Base-by-base conservation (phyloP, 2,329 filamentous ascomycete species). In the Metarhizium anisopliae region DNA sequence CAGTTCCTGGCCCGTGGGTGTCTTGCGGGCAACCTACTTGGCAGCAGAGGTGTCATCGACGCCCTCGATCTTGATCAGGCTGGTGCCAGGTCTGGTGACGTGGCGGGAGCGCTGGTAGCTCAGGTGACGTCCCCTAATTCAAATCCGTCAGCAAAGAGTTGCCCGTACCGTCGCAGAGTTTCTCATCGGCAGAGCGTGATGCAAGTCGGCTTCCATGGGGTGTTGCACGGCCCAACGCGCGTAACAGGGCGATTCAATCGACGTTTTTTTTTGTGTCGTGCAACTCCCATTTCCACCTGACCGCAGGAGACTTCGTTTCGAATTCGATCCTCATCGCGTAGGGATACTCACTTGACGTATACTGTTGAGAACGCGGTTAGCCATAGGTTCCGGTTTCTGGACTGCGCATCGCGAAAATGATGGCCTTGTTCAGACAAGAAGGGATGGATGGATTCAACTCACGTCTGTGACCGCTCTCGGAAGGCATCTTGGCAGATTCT, bases 41-140 rank as follows among this genome's bases (percentile, higher is more conserved):
- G 94, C 93, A 74, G 87, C 90, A 70, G 89, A 82, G 71, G 88
- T 85, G 82, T 89, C 84, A 71, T 95, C 91, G 70, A 97, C 94
- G 77, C 93, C 93, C 84, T 99, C 93, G 72, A 99, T 95, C 86
- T 96, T 94, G 81, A 99, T 88, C 79, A 97, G 83, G 75, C 89
- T 89, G 70, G 89, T 95, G 79, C 87, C 86, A 69, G 93, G 87
- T 83, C 89, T 91, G 74, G 86, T 91, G 79, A 83, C 87, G 80
- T 90, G 89, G 83, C 95, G 93, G 76, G 87, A 88, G 78, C 93
- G 89, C 84, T 95, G 87, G 84, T 96, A 96, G 81, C 88, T 93
- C 80, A 97, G 82, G 86, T 97, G 93, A 80, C 91, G 92, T 83
- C 91, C 93, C 90, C 90, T 95, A 64, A 58, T 61, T 53, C 56